A percentile compares a stretch with the other conserved stretches of the same genome.
These are phyloP conservation scores for Pseudocohnilembus persalinus DNA, from an alignment of 169 alveolate species.

Conservation along the genomic window DNA sequence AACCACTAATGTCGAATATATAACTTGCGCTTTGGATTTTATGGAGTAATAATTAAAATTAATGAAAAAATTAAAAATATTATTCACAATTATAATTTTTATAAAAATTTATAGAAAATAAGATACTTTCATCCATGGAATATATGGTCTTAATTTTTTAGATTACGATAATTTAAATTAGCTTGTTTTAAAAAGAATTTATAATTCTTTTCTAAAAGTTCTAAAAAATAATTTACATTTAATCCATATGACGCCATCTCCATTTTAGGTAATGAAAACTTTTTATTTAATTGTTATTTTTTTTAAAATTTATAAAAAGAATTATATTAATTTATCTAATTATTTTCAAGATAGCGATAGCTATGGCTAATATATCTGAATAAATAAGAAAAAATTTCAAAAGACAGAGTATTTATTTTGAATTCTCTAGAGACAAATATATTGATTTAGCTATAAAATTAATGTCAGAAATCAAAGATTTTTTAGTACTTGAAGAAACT, in stretches of 20 bases:
- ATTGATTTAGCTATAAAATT: no score
- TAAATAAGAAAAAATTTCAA: background rate
- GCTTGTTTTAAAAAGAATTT: no score
- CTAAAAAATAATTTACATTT: background rate
- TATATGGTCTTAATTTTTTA: background rate
- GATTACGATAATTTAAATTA: background rate
- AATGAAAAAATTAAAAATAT: no score
- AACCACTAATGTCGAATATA: background rate
- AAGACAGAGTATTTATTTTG: background rate
- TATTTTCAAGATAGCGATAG: background rate
- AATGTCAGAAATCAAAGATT: background rate
- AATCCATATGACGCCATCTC: background rate
- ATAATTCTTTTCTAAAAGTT: no score
- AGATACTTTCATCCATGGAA: background rate
- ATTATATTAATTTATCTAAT: background rate
- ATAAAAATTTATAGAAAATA: background rate
- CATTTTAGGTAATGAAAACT: background rate
- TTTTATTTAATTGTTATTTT: no score
- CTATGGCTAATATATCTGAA: background rate
- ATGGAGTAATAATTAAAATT: background rate
- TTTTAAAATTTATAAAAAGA: no score
- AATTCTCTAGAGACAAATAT: background rate
- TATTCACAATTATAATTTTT: background rate
- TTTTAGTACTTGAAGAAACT: background rate
- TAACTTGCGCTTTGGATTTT: background rate